These are phyloP conservation scores for Paraconiothyrium sp. DNA, from an alignment of 2,329 filamentous ascomycete genomes.

Conservation along the genomic window DNA sequence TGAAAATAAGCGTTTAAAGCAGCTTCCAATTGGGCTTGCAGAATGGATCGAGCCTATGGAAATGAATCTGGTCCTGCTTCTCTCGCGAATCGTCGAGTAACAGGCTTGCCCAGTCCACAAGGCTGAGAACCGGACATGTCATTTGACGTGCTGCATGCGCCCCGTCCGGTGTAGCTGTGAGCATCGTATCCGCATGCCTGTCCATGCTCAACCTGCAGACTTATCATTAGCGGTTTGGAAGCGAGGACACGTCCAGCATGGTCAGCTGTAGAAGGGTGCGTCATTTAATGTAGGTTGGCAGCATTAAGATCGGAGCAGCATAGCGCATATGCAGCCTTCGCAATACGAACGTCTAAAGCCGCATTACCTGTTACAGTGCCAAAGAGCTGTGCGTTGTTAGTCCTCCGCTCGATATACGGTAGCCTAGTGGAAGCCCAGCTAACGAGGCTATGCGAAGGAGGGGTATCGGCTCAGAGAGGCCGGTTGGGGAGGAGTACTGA, in stretches of 20 bases:
- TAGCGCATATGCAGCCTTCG: not conserved
- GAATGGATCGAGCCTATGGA: slow-evolving; percentile 20
- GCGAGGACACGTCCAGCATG: slow-evolving; percentile 19
- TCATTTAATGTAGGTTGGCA: slow-evolving; percentile 5
- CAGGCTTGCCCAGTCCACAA: slow-evolving; percentile 15
- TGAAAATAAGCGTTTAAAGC: slow-evolving; percentile 6
- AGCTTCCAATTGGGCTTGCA: slow-evolving; percentile 17
- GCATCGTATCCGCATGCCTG: slow-evolving; percentile 10
- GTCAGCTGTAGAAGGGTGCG: slow-evolving; percentile 23
- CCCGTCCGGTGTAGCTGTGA: slow-evolving; percentile 23
- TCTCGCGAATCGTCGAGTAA: slow-evolving; percentile 15
- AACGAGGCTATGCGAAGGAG: slow-evolving; percentile 5
- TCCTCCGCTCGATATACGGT: not conserved
- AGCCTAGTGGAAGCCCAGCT: not conserved
- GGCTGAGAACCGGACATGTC: slow-evolving; percentile 20
- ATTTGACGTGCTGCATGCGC: slow-evolving; percentile 17
- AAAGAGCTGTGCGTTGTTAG: not conserved
- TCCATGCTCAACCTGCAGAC: slow-evolving; percentile 5
- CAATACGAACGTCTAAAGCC: not conserved
- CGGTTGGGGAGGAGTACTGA: slow-evolving; percentile 2
- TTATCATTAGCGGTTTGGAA: slow-evolving; percentile 18
- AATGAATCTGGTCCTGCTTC: not conserved
- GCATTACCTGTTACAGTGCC: not conserved
- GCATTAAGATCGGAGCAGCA: not conserved
- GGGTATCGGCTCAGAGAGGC: slow-evolving; percentile 11